A percentile compares a stretch with the other conserved stretches of the same genome.
These are phyloP conservation scores for Thelonectria olida DNA, from an alignment of 2,329 filamentous ascomycete species.

Conservation along the genomic window DNA sequence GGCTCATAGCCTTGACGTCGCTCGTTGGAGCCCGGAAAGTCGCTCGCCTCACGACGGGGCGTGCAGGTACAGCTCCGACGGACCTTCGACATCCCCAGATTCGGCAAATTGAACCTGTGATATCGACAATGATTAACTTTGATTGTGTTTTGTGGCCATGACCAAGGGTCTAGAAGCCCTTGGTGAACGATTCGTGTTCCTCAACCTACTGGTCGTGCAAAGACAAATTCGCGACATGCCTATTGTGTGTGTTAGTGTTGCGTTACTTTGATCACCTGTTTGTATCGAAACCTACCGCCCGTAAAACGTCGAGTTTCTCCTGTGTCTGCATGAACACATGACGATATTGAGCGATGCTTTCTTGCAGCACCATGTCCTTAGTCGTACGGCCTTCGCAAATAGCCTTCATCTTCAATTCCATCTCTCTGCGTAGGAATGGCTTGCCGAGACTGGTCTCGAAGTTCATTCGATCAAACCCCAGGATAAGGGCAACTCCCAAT, in stretches of 20 bases:
- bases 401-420: conserved; percentile 96
- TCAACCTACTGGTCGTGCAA: conserved; percentile 28
- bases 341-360: conserved; percentile 88
- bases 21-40: conserved; percentile 25
- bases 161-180: conserved; percentile 41
- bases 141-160: conserved; percentile 33
- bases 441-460: conserved; percentile 94
- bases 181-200: conserved; percentile 10
- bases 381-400: conserved; percentile 90
- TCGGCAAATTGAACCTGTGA: conserved; percentile 27
- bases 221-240: conserved; percentile 52
- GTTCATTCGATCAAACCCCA: conserved; percentile 94
- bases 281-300: conserved; percentile 59
- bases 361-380: conserved; percentile 77
- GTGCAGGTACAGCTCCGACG: conserved; percentile 27
- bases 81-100: conserved; percentile 28
- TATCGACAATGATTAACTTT: conserved; percentile 12
- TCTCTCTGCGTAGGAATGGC: conserved; percentile 95
- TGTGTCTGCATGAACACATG: conserved; percentile 85
- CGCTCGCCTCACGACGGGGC: conserved; percentile 28
- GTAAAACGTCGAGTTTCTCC: conserved; percentile 75
- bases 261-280: conserved; percentile 2
- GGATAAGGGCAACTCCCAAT: conserved; percentile 88
- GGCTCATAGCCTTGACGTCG: conserved; percentile 33
- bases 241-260: conserved; percentile 35